Conservation (phyloP, 208 protist species). For the Spongospora subterranea region DNA sequence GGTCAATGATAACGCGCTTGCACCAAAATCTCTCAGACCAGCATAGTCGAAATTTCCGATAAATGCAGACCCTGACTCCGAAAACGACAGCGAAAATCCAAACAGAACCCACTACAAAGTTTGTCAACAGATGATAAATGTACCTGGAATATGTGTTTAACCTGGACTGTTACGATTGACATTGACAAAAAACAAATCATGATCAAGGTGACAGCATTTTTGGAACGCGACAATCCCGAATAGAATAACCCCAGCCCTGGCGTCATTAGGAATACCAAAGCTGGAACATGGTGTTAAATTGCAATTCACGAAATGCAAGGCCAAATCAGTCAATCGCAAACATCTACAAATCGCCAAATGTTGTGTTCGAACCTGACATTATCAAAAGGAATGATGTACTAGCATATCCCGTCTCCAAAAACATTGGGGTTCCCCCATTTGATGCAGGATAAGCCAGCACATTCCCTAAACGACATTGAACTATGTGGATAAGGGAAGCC, state of each 20-base stretch:
- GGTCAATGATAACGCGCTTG: background rate
- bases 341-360: too few species aligned
- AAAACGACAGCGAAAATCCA: constrained; percentile 11
- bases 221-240: constrained; percentile 5
- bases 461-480: too few species aligned
- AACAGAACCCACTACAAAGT: background rate
- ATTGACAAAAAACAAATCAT: constrained; percentile 30
- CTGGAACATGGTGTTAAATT: background rate
- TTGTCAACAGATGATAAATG: too few species aligned
- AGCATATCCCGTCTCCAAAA: constrained; percentile 15
- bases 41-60: constrained; percentile 42
- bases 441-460: background rate
- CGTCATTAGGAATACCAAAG: constrained; percentile 49
- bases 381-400: background rate
- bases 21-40: background rate
- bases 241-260: constrained; percentile 36
- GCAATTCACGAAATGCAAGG: background rate
- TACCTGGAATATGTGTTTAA: background rate
- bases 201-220: constrained; percentile 33
- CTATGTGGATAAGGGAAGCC: too few species aligned
- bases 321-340: too few species aligned
- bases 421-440: background rate
- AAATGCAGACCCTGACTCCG: background rate
- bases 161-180: background rate
- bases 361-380: constrained; percentile 13